Evolutionary conservation across 495 filamentous ascomycete genomes (phyloP), one percentile per base, ranked within the genome.

Genomic region (Trichoderma virens): DNA sequence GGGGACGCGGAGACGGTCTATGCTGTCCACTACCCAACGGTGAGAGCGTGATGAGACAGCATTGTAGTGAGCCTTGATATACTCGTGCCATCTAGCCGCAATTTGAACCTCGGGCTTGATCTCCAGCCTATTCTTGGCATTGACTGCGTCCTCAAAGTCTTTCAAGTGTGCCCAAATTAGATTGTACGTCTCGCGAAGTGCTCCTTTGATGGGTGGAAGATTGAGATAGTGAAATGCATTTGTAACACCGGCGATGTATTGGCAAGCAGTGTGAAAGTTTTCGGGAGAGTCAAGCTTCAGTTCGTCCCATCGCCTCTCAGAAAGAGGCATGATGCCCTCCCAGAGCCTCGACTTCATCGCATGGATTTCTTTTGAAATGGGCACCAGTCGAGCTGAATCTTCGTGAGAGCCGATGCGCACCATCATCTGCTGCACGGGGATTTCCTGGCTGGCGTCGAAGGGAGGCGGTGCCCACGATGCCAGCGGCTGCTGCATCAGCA

Each of bases 301-400:
- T 1, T 62, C 60, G 6, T 43, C 20, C 60, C 60, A 62, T 8
- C 60, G 60, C 35, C 60, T 38, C 60, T 62, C 60, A 3, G 60
- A 62, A 16, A 62, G 20, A 8, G 60, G 60, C 60, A 62, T 28
- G 60, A 62, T 5, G 60, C 60, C 60, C 25, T 41, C 60, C 60
- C 60, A 62, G n/a, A 62, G 18, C 25, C 60, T 25, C 20, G 60
- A 38, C 35, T 62, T 62, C 60, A 62, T 62, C 34, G 60, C 60
- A 5, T 38, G 32, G 23, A 62, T 34, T 35, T 45, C 34, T 35
- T 62, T 62, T 9, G 35, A 25, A 3, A 62, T 62, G 23, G 34
- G 41, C 23, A 41, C 14, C 60, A 62, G 23, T 0, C 60, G 60
- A 5, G 34, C 14, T 16, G 16, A 14, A 13, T 62, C 60, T 35